Percentiles rank a stretch among this genome's conserved stretches.
Evolutionary conservation across 345 rosid species (phyloP).

Genomic region (Heritiera littoralis): DNA sequence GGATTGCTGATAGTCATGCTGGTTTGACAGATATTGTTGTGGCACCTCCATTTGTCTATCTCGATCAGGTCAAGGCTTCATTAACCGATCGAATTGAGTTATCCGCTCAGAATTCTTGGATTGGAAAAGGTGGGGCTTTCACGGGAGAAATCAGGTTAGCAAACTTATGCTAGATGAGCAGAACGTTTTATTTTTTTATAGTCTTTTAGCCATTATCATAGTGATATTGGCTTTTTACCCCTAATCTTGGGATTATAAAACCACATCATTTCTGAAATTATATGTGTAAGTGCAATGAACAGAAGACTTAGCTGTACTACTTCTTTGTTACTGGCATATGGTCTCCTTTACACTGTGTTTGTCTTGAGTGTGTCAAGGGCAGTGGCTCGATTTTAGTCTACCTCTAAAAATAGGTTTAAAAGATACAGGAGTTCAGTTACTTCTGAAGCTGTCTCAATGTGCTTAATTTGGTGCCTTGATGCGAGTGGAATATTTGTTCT

Average conservation of each 20-base stretch:
- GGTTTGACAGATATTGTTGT: constrained; percentile 79
- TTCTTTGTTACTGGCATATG: neutral
- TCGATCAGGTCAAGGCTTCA: constrained; percentile 73
- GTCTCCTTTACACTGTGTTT: neutral
- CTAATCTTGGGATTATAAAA: neutral
- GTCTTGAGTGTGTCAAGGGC: neutral
- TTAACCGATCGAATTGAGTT: constrained; percentile 71
- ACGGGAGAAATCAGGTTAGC: constrained; percentile 97
- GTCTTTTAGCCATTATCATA: constrained; percentile 1
- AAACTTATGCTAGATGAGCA: neutral
- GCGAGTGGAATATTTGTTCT: constrained; percentile 8
- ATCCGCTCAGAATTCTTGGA: constrained; percentile 97
- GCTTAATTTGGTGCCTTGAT: constrained; percentile 2
- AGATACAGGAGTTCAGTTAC: neutral
- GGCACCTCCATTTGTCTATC: constrained; percentile 94
- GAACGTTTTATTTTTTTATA: neutral
- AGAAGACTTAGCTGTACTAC: neutral
- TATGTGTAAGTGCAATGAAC: neutral
- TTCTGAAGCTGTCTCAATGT: neutral
- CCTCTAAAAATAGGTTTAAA: neutral
- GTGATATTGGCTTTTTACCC: neutral
- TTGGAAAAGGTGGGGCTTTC: constrained; percentile 96
- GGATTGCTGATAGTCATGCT: neutral
- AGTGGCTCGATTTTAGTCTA: neutral
- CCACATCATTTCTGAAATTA: neutral